Evolutionary conservation across 768 basidiomycete species (phyloP), one percentile per base, ranked within the genome.

Genomic region (Amanita polypyramis): DNA sequence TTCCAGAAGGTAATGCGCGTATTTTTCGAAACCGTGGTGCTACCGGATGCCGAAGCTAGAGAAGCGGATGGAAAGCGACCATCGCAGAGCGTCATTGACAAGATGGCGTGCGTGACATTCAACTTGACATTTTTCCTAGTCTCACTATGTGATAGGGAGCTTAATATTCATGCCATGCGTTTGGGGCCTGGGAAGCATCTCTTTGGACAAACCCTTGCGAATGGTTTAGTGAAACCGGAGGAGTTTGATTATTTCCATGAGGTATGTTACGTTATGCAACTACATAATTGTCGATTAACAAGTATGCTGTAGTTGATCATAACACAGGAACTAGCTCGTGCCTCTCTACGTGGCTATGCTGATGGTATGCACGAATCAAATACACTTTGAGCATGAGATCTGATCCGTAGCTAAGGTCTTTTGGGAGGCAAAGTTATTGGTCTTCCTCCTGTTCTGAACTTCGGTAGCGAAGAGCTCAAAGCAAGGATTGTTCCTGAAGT

Each of bases 121-220:
- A 36, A 20, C 8, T 27, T 36, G 14, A 21, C n/a, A n/a, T 11
- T 9, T 57, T 74, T 79, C 11, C 77, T 74, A 53, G 11, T 78
- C 77, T 64, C 71, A 79, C 55, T 75, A 74, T 62, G 14, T 19
- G 21, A 17, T 42, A 84, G 82, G 19, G 79, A 74, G 27, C 32
- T 79, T 32, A 80, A 90, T 55, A 54, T 96, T 39, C 85, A 91
- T 58, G 85, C 90, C 11, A 96, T 98, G 94, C 79, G 92, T 25
- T 66, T 94, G 68, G 95, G 95, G 17, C 95, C 95, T 7, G 92
- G 91, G 17, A 91, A 92, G 62, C 93, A 97, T 57, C 75, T 98
- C 9, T 73, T 84, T 61, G 94, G 94, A 4, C 74, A 78, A 12
- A 75, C 66, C 9, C 69, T 99, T n/a, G 82, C 92, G 74, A 79